Conservation (phyloP, 352 stramenopile genomes). For the Phytopythium boreale region DNA sequence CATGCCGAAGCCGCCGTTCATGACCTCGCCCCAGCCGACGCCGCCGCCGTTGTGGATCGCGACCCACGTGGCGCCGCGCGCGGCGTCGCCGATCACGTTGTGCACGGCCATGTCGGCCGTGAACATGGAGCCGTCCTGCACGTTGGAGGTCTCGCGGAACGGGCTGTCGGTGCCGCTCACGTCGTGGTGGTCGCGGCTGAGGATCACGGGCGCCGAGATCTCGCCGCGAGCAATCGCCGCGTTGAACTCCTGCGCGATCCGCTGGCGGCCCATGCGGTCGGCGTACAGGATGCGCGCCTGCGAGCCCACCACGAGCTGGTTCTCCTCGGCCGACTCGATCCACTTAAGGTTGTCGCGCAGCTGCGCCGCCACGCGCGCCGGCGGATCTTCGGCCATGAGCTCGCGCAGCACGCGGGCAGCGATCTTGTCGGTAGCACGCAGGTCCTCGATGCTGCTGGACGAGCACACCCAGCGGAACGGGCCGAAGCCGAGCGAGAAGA, state of each 20-base stretch:
- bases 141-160: slow-evolving; percentile 89
- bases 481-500: slow-evolving; percentile 89
- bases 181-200: slow-evolving; percentile 88
- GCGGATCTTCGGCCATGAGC: slow-evolving; percentile 45
- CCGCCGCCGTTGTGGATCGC: slow-evolving; percentile 89
- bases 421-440: slow-evolving; percentile 78
- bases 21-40: slow-evolving; percentile 86
- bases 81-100: slow-evolving; percentile 85
- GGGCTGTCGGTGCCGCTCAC: slow-evolving; percentile 86
- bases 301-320: slow-evolving; percentile 87
- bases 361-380: slow-evolving; percentile 60
- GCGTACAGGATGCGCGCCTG: slow-evolving; percentile 88
- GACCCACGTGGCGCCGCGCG: slow-evolving; percentile 84
- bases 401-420: slow-evolving; percentile 65
- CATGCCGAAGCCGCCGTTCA: slow-evolving; percentile 87
- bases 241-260: slow-evolving; percentile 84
- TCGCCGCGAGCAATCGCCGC: slow-evolving; percentile 66
- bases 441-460: slow-evolving; percentile 54
- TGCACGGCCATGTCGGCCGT: slow-evolving; percentile 89
- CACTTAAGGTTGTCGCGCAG: slow-evolving; percentile 83
- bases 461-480: slow-evolving; percentile 90
- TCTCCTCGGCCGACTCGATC: slow-evolving; percentile 83
- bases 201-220: slow-evolving; percentile 68
- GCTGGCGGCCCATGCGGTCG: slow-evolving; percentile 69
- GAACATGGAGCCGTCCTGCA: slow-evolving; percentile 84